Evolutionary conservation across 2,329 filamentous ascomycete genomes (phyloP), one percentile per base, ranked within the genome.

Genomic region (Lachnum nothofagi): DNA sequence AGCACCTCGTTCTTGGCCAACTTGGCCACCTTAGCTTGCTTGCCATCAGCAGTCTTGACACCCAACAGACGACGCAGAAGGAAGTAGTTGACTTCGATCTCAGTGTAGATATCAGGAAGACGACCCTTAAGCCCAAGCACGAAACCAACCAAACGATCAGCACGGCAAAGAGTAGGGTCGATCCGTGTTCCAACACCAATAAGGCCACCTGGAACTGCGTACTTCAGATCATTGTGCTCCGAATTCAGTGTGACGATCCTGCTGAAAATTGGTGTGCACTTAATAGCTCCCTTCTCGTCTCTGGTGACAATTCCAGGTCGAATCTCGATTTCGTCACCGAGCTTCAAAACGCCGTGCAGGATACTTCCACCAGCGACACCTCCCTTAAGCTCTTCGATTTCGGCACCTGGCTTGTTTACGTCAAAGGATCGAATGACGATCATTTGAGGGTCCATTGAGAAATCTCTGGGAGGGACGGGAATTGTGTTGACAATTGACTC

Each of bases 71-170:
- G 82, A 63, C 91, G 87, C 56, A 98, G 85, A 54, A 98, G 80
- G 80, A 97, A 98, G 79, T 97, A 98, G 81, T 97, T 97, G 72
- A 96, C 91, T 74, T 98, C 93, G 54, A 98, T 86, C 72, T 98
- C 93, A 61, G 86, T 93, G 78, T 97, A 98, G 70, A 98, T 97
- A 67, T 93, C 89, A 42, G 93, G 93, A 20, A 98, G 83, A 63
- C 86, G 83, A 59, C 93, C 93, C 73, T 91, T 91, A 63, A 96
- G 85, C 68, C 93, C 93, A 52, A 98, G 83, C 44, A 98, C 93
- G 80, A 95, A 95, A 69, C 93, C 93, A 61, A 98, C 93, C 9
- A 98, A 83, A 82, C 93, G 91, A 82, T 98, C 93, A 61, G 93
- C 93, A 83, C 93, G 83, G 83, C 93, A 98, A 45, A 98, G 85